Evolutionary conservation across 202 grass and related monocot genomes (phyloP).

Genomic region (Thinopyrum obtusiflorum): DNA sequence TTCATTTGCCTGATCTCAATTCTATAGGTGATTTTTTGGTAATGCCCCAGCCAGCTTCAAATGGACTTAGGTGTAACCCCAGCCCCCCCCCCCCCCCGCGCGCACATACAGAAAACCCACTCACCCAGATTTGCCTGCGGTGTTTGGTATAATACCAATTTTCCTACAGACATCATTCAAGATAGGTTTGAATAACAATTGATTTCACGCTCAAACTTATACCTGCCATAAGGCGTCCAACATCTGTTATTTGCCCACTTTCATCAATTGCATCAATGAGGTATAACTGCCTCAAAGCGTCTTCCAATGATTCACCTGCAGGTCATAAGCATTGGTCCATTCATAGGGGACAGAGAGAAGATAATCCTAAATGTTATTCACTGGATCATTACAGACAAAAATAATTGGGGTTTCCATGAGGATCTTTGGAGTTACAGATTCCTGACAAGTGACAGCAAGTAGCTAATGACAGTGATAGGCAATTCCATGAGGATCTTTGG

Average conservation of each 20-base stretch:
- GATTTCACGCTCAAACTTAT: slow-evolving; percentile 19
- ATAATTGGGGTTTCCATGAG: background rate
- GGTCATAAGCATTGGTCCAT: slow-evolving; percentile 2
- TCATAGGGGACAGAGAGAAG: background rate
- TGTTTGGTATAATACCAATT: background rate
- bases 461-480: background rate
- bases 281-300: slow-evolving; percentile 93
- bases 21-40: background rate
- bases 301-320: slow-evolving; percentile 93
- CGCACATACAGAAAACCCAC: too few species aligned
- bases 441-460: background rate
- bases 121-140: background rate
- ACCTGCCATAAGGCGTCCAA: slow-evolving; percentile 88
- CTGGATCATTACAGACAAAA: slow-evolving; percentile 1
- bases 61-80: background rate
- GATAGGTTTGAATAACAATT: slow-evolving; percentile 4
- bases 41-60: background rate
- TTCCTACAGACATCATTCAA: background rate
- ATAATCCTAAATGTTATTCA: background rate
- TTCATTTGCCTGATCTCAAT: background rate
- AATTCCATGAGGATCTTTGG: too few species aligned
- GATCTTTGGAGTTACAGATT: background rate
- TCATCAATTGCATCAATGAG: slow-evolving; percentile 98
- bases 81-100: too few species aligned
- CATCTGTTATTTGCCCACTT: slow-evolving; percentile 77